Evolutionary conservation across 208 protist genomes (phyloP).

Genomic region (Eutreptiella sp.): DNA sequence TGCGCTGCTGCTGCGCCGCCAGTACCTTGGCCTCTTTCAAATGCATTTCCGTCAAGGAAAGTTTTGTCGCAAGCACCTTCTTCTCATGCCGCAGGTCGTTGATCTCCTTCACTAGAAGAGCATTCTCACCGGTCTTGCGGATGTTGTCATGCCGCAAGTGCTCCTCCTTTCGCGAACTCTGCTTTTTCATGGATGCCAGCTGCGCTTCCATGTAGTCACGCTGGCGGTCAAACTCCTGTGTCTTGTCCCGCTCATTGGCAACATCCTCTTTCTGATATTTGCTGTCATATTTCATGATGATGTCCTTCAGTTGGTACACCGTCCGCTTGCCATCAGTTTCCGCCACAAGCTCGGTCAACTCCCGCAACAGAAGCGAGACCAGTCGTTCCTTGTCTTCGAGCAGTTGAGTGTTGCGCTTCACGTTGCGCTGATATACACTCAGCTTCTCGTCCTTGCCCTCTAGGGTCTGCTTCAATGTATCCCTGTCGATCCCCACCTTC

Average conservation of each 20-base stretch:
- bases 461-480: slow-evolving; percentile 22
- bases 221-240: slow-evolving; percentile 32
- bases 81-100: slow-evolving; percentile 40
- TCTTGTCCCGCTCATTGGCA: slow-evolving; percentile 14
- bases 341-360: slow-evolving; percentile 22
- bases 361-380: slow-evolving; percentile 12
- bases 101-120: slow-evolving; percentile 38
- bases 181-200: slow-evolving; percentile 1
- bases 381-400: slow-evolving; percentile 33
- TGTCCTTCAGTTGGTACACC: slow-evolving; percentile 24
- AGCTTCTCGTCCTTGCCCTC: slow-evolving; percentile 27
- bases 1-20: no score
- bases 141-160: slow-evolving; percentile 27
- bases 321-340: slow-evolving; percentile 10
- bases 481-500: slow-evolving; percentile 22
- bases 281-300: slow-evolving; percentile 13
- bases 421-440: slow-evolving; percentile 9
- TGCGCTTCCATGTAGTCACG: slow-evolving; percentile 30
- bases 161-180: not conserved
- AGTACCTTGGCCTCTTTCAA: slow-evolving; percentile 25
- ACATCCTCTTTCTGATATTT: slow-evolving; percentile 17
- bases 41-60: not conserved
- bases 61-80: slow-evolving; percentile 29
- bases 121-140: slow-evolving; percentile 34
- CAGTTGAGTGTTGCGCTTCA: slow-evolving; percentile 3